Base-by-base conservation (phyloP, 2,329 filamentous ascomycete genomes). In the Cladosporium velox region DNA sequence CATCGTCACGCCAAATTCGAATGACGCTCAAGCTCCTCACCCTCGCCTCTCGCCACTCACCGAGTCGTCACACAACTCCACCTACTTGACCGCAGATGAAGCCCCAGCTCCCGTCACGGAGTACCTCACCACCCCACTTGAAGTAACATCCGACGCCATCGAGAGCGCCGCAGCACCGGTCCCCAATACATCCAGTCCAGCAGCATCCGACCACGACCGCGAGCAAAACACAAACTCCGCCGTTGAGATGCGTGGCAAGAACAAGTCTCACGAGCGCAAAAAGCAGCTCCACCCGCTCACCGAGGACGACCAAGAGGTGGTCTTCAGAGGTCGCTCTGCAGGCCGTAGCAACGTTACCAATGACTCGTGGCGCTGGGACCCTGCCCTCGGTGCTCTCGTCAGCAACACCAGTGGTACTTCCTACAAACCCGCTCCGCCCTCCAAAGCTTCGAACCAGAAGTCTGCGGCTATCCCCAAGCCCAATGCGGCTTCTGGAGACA, bases 281-380 rank as follows among this genome's bases (percentile, higher is more conserved):
- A 47, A 47, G 10, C 41, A 10, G 10, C 41, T 7, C 0, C 41
- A 24, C 41, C n/a, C n/a, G 2, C n/a, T 47, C 8, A 47, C 41
- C 12, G 41, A 47, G n/a, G 28, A 24, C 1, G 59, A 62, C 21
- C 28, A 52, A 4, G 59, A 62, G 21, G 7, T 62, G 10, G 47
- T 62, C 28, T 62, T 62, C 59, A 26, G 11, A 41, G 59, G 59
- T n/a, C 59, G 59, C 14, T 30, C 59, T 2, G 30, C 5, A 7
- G 21, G 26, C 8, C n/a, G n/a, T 12, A 52, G 47, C 30, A 38
- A 35, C 44, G 21, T 10, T 32, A 54, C 38, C 15, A 34, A 55
- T 15, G 38, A 47, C 35, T 41, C 57, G 14, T 44, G 38, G 57
- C 28, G 57, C 21, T 59, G 34, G 32, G 57, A 59, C 38, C 15